Base-by-base conservation (phyloP, 225 moss, liverwort and hornwort genomes). In the Rhytidiadelphus loreus region DNA sequence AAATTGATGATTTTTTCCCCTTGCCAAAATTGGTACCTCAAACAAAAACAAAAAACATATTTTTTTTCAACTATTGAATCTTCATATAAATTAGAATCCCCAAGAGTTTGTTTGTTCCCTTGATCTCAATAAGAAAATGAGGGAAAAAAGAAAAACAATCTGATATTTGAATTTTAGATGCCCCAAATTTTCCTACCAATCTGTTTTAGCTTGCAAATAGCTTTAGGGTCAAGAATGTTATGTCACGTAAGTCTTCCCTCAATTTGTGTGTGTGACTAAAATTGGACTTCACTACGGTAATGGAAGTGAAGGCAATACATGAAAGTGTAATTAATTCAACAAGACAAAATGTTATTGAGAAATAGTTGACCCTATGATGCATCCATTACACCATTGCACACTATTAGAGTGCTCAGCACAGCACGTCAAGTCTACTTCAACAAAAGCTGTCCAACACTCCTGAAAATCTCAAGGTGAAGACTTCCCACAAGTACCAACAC, bases 31-130 rank as follows among this genome's bases (percentile, higher is more conserved):
- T 65, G 20, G 35, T 3, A 19, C 35, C 16, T 3, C 2, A 18
- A 65, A 35, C 33, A 35, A 35, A 29, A 6, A 5, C 3, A 35
- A 19, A 65, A 35, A 10, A 0, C 0, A 7, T 15, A 1, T 9
- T 17, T 41, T 7, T 70, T 70, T 65, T 20, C 6, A 65, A 65
- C 1, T 20, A 1, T 37, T 65, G 20, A 20, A 65, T 65, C 32
- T 18, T 33, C 2, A 22, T n/a, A 2, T 9, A 23, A 69, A 23
- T 23, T 39, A 23, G 4, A 69, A 39, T 23, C 33, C 1, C 8
- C 7, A 69, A 23, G 4, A 7, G 7, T 13, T 39, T 13, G 0
- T 69, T n/a, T 39, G 13, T n/a, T 23, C 23, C 2, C 2, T 4
- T 70, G 14, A 41, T 70, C 5, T 70, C 8, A 25, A 41, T 13